Evolutionary conservation across 129 eudicot species (phyloP), one percentile per base, ranked within the genome.

Genomic region (Chrysanthemum makinoi): DNA sequence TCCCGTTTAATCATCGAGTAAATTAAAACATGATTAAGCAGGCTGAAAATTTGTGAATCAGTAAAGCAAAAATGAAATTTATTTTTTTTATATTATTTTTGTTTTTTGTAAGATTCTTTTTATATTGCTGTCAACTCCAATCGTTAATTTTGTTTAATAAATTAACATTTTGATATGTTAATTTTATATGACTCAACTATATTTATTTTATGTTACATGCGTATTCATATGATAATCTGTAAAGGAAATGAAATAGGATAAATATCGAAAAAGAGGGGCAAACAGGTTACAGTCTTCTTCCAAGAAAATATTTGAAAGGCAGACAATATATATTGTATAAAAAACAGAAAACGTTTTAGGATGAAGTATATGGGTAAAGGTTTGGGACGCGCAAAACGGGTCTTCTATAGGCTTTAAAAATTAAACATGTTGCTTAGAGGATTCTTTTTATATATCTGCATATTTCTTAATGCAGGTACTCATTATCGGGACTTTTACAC

Each of bases 401-500:
- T 39, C 46, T 8, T 39, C 43, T 6, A 6, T 39, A 39, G 46
- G 46, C 46, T 39, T 39, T 2, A 39, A 39, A 8, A 12, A 26
- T 33, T 2, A 24, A 22, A 12, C 15, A 60, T 9, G 65, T 9
- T 22, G 46, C 10, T 26, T 26, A 12, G 55, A 15, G 22, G 47
- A 69, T 10, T 7, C 11, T 46, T 46, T 26, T 64, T 44, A 26
- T 51, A 39, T 35, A 33, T n/a, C 39, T 74, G 33, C 62, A 54
- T 74, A 35, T 72, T 78, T 75, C 16, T 68, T 52, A 50, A 26
- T 83, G 78, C 89, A 95, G 99, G 88, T 95, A 51, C 53, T 95
- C 53, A 72, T 95, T 66, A 74, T 95, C 76, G 99, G 99, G 63
- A 81, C 84, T 60, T 95, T 90, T 76, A 74, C 86, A 51, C 79